phyloP scores from a whole-genome alignment of 2,329 filamentous ascomycete genomes.

The Hymenoscyphus fructigenus region DNA sequence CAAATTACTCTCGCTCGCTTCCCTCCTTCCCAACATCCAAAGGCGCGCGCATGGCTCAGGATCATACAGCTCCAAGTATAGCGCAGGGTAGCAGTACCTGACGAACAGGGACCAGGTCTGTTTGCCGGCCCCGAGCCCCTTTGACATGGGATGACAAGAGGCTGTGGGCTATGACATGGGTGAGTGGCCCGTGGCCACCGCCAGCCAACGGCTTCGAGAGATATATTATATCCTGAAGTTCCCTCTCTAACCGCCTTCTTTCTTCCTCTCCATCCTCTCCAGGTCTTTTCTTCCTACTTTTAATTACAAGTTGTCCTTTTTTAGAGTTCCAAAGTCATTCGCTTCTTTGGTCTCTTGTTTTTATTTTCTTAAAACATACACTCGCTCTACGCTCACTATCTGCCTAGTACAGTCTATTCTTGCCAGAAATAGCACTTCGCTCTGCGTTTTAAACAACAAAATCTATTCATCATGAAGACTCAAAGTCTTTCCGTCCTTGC shows the following conservation, averaged over 20 bases:
- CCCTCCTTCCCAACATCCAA: neutral
- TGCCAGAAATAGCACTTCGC: slow-evolving; percentile 20
- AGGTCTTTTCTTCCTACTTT: slow-evolving; percentile 30
- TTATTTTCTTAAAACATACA: slow-evolving; percentile 29
- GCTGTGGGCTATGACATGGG: slow-evolving; percentile 9
- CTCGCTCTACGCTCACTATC: slow-evolving; percentile 28
- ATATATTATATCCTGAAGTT: slow-evolving; percentile 31
- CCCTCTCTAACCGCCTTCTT: slow-evolving; percentile 18
- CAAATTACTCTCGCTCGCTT: slow-evolving; percentile 9
- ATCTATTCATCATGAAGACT: slow-evolving; percentile 42
- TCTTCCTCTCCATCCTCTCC: slow-evolving; percentile 26
- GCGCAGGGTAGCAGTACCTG: neutral
- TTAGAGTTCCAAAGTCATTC: slow-evolving; percentile 45
- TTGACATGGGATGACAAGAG: slow-evolving; percentile 10
- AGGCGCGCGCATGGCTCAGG: slow-evolving; percentile 9
- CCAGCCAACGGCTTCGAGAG: slow-evolving; percentile 25
- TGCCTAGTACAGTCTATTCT: slow-evolving; percentile 24
- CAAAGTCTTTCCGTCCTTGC: slow-evolving; percentile 42
- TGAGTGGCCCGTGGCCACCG: slow-evolving; percentile 17
- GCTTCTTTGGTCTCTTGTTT: slow-evolving; percentile 43
- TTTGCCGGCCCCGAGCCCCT: neutral
- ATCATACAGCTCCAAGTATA: slow-evolving; percentile 9
- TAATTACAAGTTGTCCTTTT: slow-evolving; percentile 28
- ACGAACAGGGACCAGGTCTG: neutral
- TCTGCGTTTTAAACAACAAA: slow-evolving; percentile 20